Conservation (phyloP, 1,284 basidiomycete genomes). For the Bjerkandera adusta region DNA sequence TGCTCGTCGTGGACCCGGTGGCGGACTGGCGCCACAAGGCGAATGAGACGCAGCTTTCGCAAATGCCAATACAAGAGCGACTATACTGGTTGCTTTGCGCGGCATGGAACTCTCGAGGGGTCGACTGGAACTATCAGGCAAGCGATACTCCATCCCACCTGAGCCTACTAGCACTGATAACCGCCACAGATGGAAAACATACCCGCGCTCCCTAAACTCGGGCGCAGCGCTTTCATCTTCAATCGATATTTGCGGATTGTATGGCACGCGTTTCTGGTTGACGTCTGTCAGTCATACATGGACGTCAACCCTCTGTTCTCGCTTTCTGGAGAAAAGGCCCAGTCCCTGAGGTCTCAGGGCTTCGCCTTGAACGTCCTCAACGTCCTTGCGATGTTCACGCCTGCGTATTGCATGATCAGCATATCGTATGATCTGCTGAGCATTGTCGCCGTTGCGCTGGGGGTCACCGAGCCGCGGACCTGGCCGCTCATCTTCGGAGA, state of each 20-base stretch:
- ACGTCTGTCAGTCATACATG: constrained; percentile 4
- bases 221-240: background rate
- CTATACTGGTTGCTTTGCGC: too few relatives aligned
- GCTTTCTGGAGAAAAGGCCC: background rate
- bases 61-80: too few relatives aligned
- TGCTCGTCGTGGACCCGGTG: too few relatives aligned
- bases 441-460: background rate
- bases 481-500: constrained; percentile 35
- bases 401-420: background rate
- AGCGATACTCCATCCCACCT: too few relatives aligned
- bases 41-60: too few relatives aligned
- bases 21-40: too few relatives aligned
- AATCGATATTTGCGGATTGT: background rate
- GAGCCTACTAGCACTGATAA: too few relatives aligned
- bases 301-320: constrained; percentile 4
- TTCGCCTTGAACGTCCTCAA: background rate
- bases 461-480: constrained; percentile 22
- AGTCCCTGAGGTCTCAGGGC: background rate
- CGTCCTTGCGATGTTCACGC: background rate
- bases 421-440: background rate
- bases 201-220: too few relatives aligned
- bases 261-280: constrained; percentile 3
- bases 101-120: too few relatives aligned
- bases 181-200: too few relatives aligned
- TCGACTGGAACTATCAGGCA: too few relatives aligned